Conservation (phyloP, 164 flowering plant genomes). For the Chimonanthus praecox region DNA sequence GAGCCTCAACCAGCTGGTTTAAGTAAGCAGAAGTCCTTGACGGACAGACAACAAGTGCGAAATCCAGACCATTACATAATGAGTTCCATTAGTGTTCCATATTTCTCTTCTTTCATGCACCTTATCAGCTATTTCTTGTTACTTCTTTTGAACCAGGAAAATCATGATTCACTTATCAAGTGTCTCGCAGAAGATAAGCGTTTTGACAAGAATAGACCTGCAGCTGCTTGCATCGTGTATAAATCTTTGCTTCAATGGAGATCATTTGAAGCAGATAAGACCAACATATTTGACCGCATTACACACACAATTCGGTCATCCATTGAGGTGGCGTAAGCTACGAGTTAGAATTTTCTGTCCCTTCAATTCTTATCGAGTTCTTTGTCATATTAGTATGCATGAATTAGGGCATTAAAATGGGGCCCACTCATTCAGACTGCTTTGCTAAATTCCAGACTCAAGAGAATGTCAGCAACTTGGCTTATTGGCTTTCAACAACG, state of each 20-base stretch:
- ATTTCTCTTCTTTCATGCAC: background rate
- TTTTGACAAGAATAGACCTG: constrained; percentile 57
- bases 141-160: constrained; percentile 43
- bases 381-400: background rate
- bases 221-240: constrained; percentile 57
- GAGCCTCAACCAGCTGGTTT: constrained; percentile 23
- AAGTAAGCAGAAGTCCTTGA: constrained; percentile 64
- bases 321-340: constrained; percentile 39
- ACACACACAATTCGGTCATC: constrained; percentile 58
- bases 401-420: background rate
- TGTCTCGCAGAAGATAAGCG: constrained; percentile 59
- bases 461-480: constrained; percentile 40
- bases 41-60: constrained; percentile 70
- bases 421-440: background rate
- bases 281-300: constrained; percentile 64
- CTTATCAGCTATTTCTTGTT: background rate
- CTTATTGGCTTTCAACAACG: constrained; percentile 79
- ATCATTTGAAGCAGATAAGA: constrained; percentile 81
- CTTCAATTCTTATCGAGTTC: background rate
- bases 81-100: background rate
- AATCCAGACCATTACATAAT: background rate
- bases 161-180: constrained; percentile 61
- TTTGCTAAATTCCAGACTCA: constrained; percentile 32
- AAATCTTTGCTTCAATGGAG: constrained; percentile 79
- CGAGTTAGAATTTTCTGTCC: background rate